A percentile compares a stretch with the other conserved stretches of the same genome.
These are phyloP conservation scores for Talaromyces sp. DNA, from an alignment of 2,329 filamentous ascomycete species.

Conservation along the genomic window DNA sequence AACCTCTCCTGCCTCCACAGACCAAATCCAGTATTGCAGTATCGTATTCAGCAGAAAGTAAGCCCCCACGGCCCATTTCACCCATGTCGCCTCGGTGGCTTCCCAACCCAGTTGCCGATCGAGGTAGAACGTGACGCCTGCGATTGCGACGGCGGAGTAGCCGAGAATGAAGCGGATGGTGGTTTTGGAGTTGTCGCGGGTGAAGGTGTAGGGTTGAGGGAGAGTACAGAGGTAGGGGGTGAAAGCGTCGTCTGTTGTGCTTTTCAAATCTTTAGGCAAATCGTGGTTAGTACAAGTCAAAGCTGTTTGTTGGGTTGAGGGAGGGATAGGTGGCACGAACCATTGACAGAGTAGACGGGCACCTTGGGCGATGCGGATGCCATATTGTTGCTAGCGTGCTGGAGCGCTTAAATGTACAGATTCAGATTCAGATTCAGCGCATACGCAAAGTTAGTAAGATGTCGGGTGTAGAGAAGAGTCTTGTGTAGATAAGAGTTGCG, in stretches of 20 bases:
- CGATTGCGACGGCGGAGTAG: slow-evolving; percentile 74
- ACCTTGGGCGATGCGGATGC: slow-evolving; percentile 37
- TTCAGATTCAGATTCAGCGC: not conserved
- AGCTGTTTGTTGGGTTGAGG: slow-evolving; percentile 4
- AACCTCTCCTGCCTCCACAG: slow-evolving; percentile 74
- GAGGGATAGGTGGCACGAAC: slow-evolving; percentile 30
- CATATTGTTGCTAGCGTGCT: slow-evolving; percentile 20
- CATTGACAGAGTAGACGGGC: slow-evolving; percentile 45
- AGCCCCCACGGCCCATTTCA: slow-evolving; percentile 69
- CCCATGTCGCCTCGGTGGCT: slow-evolving; percentile 69
- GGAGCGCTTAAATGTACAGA: not conserved
- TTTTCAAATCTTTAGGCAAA: slow-evolving; percentile 75
- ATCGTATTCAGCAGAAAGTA: slow-evolving; percentile 76
- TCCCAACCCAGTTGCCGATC: slow-evolving; percentile 93
- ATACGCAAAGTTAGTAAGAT: not conserved
- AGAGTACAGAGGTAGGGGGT: slow-evolving; percentile 89
- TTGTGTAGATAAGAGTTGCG: slow-evolving; percentile 11
- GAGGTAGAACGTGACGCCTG: slow-evolving; percentile 79
- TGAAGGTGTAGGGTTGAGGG: slow-evolving; percentile 60
- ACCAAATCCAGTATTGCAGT: slow-evolving; percentile 80
- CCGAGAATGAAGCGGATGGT: slow-evolving; percentile 81
- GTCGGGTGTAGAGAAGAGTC: not conserved
- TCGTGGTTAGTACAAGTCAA: too few species aligned
- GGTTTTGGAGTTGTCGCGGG: slow-evolving; percentile 72
- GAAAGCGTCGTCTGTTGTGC: slow-evolving; percentile 91